These are phyloP conservation scores for Aspergillus sclerotioniger DNA, from an alignment of 495 filamentous ascomycete genomes.

Conservation along the genomic window DNA sequence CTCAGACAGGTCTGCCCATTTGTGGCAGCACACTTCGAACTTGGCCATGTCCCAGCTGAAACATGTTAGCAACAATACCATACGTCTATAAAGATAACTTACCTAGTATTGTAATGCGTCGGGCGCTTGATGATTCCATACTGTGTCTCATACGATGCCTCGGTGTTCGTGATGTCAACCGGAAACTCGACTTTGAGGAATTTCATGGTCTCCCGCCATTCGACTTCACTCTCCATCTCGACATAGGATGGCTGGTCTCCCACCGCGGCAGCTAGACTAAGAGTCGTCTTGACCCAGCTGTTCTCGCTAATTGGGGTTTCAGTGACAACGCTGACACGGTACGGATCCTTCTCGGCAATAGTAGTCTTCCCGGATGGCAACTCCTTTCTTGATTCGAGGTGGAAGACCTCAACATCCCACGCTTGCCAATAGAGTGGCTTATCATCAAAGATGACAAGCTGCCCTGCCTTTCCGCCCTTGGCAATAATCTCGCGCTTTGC, in stretches of 20 bases:
- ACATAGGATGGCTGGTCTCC: slow-evolving; percentile 65
- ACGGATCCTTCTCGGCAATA: slow-evolving; percentile 68
- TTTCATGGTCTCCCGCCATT: slow-evolving; percentile 94
- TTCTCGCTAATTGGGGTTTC: slow-evolving; percentile 82
- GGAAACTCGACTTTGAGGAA: slow-evolving; percentile 99
- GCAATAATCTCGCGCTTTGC: slow-evolving; percentile 74
- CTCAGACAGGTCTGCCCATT: slow-evolving; percentile 95
- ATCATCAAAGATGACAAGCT: slow-evolving; percentile 94
- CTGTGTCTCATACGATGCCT: slow-evolving; percentile 94
- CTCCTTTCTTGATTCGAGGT: slow-evolving; percentile 81
- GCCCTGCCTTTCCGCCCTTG: slow-evolving; percentile 77
- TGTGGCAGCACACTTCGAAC: slow-evolving; percentile 97
- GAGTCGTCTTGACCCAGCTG: slow-evolving; percentile 82
- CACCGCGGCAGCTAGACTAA: slow-evolving; percentile 70
- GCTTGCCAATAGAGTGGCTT: slow-evolving; percentile 99
- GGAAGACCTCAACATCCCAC: slow-evolving; percentile 98
- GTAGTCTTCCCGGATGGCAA: slow-evolving; percentile 61
- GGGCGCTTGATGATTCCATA: slow-evolving; percentile 85
- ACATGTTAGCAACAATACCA: not conserved
- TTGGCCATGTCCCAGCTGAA: slow-evolving; percentile 96
- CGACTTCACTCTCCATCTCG: slow-evolving; percentile 77
- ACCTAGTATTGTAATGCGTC: slow-evolving; percentile 90
- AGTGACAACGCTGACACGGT: slow-evolving; percentile 75
- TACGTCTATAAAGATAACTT: slow-evolving; percentile 20
- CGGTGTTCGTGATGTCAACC: slow-evolving; percentile 85